phyloP scores from a whole-genome alignment of 352 stramenopile species.

The Achlya hypogyna region DNA sequence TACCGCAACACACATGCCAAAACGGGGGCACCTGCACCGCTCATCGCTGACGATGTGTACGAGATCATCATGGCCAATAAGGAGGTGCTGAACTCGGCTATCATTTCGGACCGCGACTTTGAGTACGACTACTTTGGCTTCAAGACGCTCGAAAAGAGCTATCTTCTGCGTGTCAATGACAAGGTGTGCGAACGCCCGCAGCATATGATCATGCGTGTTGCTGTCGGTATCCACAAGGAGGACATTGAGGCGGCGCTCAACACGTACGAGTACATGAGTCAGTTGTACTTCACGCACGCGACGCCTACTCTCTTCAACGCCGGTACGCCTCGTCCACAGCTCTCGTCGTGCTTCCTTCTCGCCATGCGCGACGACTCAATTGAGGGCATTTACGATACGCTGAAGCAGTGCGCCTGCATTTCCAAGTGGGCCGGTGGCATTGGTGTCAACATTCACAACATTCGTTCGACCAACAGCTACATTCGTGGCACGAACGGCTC shows the following conservation, averaged over 20 bases:
- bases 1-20: constrained; percentile 95
- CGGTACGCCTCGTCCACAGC: constrained; percentile 95
- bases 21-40: constrained; percentile 84
- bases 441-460: constrained; percentile 97
- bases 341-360: constrained; percentile 97
- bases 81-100: constrained; percentile 92
- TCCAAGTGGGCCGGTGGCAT: constrained; percentile 99
- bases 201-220: constrained; percentile 98
- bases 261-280: constrained; percentile 97
- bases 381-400: constrained; percentile 98
- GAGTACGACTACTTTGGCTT: constrained; percentile 99
- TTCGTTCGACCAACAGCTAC: constrained; percentile 94
- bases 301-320: constrained; percentile 99
- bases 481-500: constrained; percentile 98
- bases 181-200: constrained; percentile 96
- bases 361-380: constrained; percentile 99
- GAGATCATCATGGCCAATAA: constrained; percentile 93
- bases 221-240: constrained; percentile 95
- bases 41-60: constrained; percentile 95
- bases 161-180: constrained; percentile 94
- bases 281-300: constrained; percentile 97
- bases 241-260: constrained; percentile 92
- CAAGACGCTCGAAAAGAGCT: constrained; percentile 97
- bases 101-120: constrained; percentile 98
- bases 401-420: constrained; percentile 98